These are phyloP conservation scores for Crithidia mellificae DNA, from an alignment of 208 protist species.

Conservation along the genomic window DNA sequence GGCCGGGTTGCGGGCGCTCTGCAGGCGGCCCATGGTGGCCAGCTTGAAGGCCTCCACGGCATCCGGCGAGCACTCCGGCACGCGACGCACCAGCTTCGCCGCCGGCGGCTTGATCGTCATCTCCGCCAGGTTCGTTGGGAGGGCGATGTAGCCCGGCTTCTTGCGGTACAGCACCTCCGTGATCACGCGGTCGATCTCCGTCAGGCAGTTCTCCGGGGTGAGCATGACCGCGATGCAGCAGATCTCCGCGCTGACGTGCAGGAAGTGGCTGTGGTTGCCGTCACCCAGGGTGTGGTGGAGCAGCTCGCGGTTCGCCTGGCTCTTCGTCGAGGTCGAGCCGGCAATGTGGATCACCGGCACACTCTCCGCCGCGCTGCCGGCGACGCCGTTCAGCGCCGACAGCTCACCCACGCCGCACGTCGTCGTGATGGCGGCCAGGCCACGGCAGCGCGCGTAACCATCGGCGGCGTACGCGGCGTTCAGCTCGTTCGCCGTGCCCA, in stretches of 20 bases:
- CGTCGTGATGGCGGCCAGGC: slow-evolving; percentile 43
- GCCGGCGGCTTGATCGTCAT: slow-evolving; percentile 39
- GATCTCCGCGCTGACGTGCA: slow-evolving; percentile 38
- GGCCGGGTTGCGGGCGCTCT: slow-evolving; percentile 28
- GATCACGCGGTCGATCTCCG: slow-evolving; percentile 60
- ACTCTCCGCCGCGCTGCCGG: slow-evolving; percentile 39
- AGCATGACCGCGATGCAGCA: slow-evolving; percentile 44
- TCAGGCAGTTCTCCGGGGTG: slow-evolving; percentile 45
- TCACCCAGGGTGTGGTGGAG: slow-evolving; percentile 62
- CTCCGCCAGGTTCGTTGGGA: slow-evolving; percentile 45
- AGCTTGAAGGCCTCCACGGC: slow-evolving; percentile 38
- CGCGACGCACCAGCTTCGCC: slow-evolving; percentile 33
- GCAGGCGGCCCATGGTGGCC: slow-evolving; percentile 22
- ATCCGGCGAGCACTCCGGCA: slow-evolving; percentile 27
- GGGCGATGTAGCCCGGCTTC: slow-evolving; percentile 53
- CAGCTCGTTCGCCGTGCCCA: slow-evolving; percentile 61
- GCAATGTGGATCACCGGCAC: slow-evolving; percentile 61
- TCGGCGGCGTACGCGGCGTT: slow-evolving; percentile 64
- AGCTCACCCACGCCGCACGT: slow-evolving; percentile 64
- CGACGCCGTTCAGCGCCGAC: slow-evolving; percentile 46
- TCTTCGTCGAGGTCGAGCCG: slow-evolving; percentile 31
- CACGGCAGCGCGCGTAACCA: slow-evolving; percentile 48
- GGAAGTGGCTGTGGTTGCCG: slow-evolving; percentile 48
- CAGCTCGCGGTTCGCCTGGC: slow-evolving; percentile 31
- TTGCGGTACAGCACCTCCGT: slow-evolving; percentile 50